A percentile compares a stretch with the other conserved stretches of the same genome.
phyloP scores from a whole-genome alignment of 192 early-diverging fungal species.

The Gryganskiella cystojenkinii region DNA sequence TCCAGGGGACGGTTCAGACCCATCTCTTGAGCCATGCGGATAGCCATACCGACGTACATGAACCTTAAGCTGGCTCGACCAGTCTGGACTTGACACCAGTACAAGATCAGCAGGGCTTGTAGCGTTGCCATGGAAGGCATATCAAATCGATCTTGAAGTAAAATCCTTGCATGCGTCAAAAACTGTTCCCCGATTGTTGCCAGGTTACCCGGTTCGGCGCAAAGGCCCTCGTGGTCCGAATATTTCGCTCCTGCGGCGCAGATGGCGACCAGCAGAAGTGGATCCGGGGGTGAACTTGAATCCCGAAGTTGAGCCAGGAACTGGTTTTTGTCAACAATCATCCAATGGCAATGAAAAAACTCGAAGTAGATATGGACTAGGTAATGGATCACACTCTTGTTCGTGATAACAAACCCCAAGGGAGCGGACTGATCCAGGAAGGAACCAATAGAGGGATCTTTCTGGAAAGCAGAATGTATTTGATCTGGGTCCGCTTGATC shows the following conservation, averaged over 20 bases:
- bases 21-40: slow-evolving; percentile 58
- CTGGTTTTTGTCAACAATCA: slow-evolving; percentile 48
- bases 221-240: slow-evolving; percentile 42
- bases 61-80: slow-evolving; percentile 48
- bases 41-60: slow-evolving; percentile 56
- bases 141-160: slow-evolving; percentile 55
- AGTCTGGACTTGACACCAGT: slow-evolving; percentile 54
- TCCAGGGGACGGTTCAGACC: slow-evolving; percentile 47
- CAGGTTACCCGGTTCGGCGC: slow-evolving; percentile 38
- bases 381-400: slow-evolving; percentile 52
- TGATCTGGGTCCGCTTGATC: slow-evolving; percentile 30
- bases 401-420: slow-evolving; percentile 46
- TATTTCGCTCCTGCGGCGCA: slow-evolving; percentile 51
- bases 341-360: slow-evolving; percentile 50
- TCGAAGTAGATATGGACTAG: slow-evolving; percentile 51
- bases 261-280: slow-evolving; percentile 42
- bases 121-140: slow-evolving; percentile 54
- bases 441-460: slow-evolving; percentile 9
- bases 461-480: slow-evolving; percentile 37
- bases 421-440: slow-evolving; percentile 28
- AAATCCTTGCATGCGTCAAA: slow-evolving; percentile 40
- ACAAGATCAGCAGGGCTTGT: slow-evolving; percentile 53
- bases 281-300: slow-evolving; percentile 27
- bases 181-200: slow-evolving; percentile 50
- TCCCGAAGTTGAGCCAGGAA: slow-evolving; percentile 44